Evolutionary conservation across 1,284 basidiomycete species (phyloP).

Genomic region (Heterobasidion occidentale): DNA sequence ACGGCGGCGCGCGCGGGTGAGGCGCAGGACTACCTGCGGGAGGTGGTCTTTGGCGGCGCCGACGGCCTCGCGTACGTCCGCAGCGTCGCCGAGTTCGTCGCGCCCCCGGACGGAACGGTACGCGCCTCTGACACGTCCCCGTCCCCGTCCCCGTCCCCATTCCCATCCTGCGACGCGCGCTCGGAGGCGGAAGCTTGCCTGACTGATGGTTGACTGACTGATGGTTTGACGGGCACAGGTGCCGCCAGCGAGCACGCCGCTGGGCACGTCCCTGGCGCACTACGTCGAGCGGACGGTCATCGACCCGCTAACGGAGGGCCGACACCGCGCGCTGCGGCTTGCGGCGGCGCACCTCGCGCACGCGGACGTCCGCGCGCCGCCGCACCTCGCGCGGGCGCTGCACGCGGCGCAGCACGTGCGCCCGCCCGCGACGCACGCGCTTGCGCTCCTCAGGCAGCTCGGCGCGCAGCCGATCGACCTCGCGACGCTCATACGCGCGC

Average conservation of each 20-base stretch:
- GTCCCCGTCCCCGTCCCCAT: too few relatives aligned
- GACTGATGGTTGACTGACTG: too few relatives aligned
- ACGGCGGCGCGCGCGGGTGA: conserved; percentile 34
- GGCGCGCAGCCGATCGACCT: conserved; percentile 55
- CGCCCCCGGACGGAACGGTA: conserved; percentile 9
- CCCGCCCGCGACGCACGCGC: conserved; percentile 30
- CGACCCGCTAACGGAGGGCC: conserved; percentile 53
- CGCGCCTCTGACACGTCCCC: conserved; percentile 10
- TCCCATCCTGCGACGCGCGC: too few relatives aligned
- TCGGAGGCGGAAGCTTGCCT: too few relatives aligned
- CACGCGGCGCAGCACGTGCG: conserved; percentile 34
- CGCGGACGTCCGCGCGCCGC: conserved; percentile 17
- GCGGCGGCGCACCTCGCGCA: conserved; percentile 17
- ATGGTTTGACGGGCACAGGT: background rate
- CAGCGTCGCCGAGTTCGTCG: conserved; percentile 65
- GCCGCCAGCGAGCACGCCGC: conserved; percentile 6
- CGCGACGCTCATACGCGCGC: conserved; percentile 49
- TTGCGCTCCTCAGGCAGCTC: conserved; percentile 30
- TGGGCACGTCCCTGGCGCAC: conserved; percentile 41
- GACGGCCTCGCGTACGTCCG: conserved; percentile 67
- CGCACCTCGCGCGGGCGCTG: conserved; percentile 23
- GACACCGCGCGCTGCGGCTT: conserved; percentile 30
- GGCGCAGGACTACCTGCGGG: conserved; percentile 55
- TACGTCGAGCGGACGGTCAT: conserved; percentile 55
- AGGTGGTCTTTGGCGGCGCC: conserved; percentile 67